Percentiles rank a stretch among this genome's conserved stretches.
Conservation (phyloP, 805 yeast genomes). For the Yarrowia phangngaensis region DNA sequence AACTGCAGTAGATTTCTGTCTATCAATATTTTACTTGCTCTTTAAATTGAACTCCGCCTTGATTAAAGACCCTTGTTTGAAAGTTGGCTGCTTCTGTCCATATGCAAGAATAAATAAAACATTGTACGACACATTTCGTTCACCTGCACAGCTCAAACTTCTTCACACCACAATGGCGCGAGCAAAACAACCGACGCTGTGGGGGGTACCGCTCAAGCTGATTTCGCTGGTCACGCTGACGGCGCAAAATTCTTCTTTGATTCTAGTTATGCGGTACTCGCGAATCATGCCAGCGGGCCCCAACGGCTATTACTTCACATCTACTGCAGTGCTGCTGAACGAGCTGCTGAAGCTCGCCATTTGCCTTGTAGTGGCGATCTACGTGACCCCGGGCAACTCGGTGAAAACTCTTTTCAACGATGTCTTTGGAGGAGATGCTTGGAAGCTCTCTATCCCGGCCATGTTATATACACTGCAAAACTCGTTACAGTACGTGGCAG, state of each 20-base stretch:
- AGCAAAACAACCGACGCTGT: conserved; percentile 26
- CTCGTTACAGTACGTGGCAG: conserved; percentile 44
- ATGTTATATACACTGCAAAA: conserved; percentile 43
- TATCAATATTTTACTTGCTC: too few relatives aligned
- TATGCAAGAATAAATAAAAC: too few relatives aligned
- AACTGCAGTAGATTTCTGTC: too few relatives aligned
- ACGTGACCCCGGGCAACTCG: conserved; percentile 32
- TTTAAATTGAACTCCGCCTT: too few relatives aligned
- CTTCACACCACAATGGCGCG: conserved; percentile 6
- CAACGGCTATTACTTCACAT: conserved; percentile 39
- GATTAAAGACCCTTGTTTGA: too few relatives aligned
- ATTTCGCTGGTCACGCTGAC: conserved; percentile 42
- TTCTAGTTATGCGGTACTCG: conserved; percentile 44
- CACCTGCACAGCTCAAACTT: neutral
- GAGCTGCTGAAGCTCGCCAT: conserved; percentile 41
- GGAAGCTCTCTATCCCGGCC: conserved; percentile 45
- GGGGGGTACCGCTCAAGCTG: conserved; percentile 39
- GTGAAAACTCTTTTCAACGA: conserved; percentile 30
- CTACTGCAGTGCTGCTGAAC: conserved; percentile 44
- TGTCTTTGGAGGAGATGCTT: conserved; percentile 40
- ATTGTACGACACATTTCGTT: neutral
- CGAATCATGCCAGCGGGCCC: conserved; percentile 41
- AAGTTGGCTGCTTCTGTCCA: too few relatives aligned
- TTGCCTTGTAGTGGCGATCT: conserved; percentile 35
- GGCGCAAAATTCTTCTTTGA: conserved; percentile 42